phyloP scores from a whole-genome alignment of 2,329 filamentous ascomycete species.

The Phialophora chinensis region DNA sequence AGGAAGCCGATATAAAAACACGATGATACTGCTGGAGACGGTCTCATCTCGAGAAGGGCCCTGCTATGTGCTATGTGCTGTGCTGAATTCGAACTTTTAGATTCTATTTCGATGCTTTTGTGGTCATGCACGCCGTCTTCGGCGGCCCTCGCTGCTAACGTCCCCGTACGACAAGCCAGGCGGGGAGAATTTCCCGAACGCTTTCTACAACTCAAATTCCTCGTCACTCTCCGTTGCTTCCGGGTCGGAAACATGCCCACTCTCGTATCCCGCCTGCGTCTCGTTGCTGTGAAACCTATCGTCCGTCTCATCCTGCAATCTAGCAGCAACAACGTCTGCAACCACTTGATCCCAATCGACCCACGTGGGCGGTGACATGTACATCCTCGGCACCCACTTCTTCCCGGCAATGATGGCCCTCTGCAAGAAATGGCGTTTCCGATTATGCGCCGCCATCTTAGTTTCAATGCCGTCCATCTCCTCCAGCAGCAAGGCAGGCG shows the following conservation, averaged over 20 bases:
- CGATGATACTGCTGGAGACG: background rate
- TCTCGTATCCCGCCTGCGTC: background rate
- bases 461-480: conserved; percentile 9
- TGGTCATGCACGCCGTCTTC: background rate
- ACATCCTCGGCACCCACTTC: background rate
- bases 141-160: background rate
- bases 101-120: background rate
- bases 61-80: background rate
- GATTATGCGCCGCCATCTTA: background rate
- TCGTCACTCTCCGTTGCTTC: conserved; percentile 9
- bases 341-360: conserved; percentile 11
- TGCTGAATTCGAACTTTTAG: background rate
- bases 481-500: background rate
- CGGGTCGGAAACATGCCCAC: conserved; percentile 10
- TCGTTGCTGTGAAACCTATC: background rate
- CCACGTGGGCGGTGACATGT: conserved; percentile 7
- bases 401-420: background rate
- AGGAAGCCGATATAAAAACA: background rate
- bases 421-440: conserved; percentile 15
- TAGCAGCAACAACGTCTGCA: background rate
- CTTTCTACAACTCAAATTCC: conserved; percentile 21
- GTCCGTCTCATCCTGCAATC: background rate
- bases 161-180: background rate
- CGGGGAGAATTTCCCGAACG: background rate
- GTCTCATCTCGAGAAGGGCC: background rate